Evolutionary conservation across 768 basidiomycete genomes (phyloP).

Genomic region (Russula olivacea): DNA sequence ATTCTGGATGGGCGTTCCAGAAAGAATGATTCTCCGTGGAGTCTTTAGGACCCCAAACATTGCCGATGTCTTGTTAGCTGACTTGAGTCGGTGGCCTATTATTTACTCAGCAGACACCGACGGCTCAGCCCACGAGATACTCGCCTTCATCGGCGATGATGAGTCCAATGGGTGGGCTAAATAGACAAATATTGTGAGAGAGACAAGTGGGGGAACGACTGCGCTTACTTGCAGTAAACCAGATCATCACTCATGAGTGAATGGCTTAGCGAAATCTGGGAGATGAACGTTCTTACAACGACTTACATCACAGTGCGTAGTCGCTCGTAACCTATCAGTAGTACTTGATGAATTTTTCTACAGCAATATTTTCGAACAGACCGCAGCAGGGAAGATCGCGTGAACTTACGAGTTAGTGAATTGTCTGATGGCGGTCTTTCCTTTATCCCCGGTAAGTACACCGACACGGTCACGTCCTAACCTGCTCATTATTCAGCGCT

Average conservation of each 20-base stretch:
- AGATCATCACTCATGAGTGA: conserved; percentile 43
- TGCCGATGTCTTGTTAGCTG: conserved; percentile 81
- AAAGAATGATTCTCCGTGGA: conserved; percentile 76
- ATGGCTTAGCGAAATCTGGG: background rate
- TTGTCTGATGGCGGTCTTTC: conserved; percentile 51
- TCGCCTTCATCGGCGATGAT: conserved; percentile 94
- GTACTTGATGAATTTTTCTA: conserved; percentile 73
- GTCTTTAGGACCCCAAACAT: conserved; percentile 80
- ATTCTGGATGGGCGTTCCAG: conserved; percentile 97
- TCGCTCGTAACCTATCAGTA: conserved; percentile 94
- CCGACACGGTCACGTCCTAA: conserved; percentile 50
- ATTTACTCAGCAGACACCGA: background rate
- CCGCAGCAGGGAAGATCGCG: background rate
- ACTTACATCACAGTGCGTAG: conserved; percentile 72
- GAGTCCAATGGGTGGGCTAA: conserved; percentile 83
- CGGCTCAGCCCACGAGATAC: conserved; percentile 21
- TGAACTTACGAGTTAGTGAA: conserved; percentile 66
- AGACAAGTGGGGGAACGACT: background rate
- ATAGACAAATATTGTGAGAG: background rate
- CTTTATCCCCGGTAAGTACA: conserved; percentile 55
- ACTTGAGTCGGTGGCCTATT: conserved; percentile 85
- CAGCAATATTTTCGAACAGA: conserved; percentile 7
- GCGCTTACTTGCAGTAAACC: conserved; percentile 55
- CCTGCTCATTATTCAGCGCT: conserved; percentile 31
- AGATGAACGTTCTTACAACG: conserved; percentile 7